Conservation (phyloP, 2,329 filamentous ascomycete species). For the Colletotrichum sansevieriae region DNA sequence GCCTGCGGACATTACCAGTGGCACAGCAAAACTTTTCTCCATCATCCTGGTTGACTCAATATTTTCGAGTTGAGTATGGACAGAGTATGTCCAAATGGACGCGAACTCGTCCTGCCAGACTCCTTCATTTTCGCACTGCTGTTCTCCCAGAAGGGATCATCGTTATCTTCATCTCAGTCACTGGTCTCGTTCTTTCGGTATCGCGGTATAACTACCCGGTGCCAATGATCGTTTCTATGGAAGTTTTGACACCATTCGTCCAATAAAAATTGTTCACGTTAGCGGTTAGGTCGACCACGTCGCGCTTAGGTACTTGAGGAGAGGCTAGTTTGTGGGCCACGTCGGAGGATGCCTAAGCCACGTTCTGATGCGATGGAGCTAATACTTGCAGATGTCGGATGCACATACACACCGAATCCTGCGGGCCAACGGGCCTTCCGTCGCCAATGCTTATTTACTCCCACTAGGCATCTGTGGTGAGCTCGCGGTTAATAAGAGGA, state of each 20-base stretch:
- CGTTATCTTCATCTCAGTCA: too few relatives aligned
- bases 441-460: too few relatives aligned
- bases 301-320: background rate
- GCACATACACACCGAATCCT: constrained; percentile 16
- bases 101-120: too few relatives aligned
- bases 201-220: background rate
- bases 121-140: too few relatives aligned
- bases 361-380: background rate
- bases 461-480: background rate
- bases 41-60: too few relatives aligned
- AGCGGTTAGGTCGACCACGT: background rate
- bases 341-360: constrained; percentile 18
- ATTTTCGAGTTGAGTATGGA: too few relatives aligned
- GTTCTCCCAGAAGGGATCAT: too few relatives aligned
- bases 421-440: constrained; percentile 17
- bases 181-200: background rate
- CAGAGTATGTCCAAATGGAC: too few relatives aligned
- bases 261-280: background rate
- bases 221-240: too few relatives aligned
- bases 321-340: background rate
- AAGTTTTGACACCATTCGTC: too few relatives aligned
- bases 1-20: background rate
- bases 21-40: too few relatives aligned
- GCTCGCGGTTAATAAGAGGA: background rate
- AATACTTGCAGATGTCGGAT: constrained; percentile 1